Conservation (phyloP, 139 green algal species). For the Chlamydomonas sp. region DNA sequence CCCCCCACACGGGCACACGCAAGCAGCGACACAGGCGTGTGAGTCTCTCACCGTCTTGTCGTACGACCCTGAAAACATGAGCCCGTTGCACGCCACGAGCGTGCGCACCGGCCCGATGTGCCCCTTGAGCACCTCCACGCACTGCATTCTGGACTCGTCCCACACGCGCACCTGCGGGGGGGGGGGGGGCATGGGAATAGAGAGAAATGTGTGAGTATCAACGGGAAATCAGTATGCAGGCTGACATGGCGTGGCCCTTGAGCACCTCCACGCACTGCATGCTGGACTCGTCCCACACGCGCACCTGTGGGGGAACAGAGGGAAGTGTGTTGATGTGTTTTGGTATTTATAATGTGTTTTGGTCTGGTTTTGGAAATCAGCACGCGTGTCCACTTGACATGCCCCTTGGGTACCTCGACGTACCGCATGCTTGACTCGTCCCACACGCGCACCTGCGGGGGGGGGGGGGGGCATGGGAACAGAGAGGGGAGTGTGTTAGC, state of each 20-base stretch:
- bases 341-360: no score
- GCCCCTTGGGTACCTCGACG: conserved; percentile 45
- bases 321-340: no score
- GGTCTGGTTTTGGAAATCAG: no score
- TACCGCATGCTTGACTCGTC: conserved; percentile 63
- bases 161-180: conserved; percentile 73
- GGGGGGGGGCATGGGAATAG: no score
- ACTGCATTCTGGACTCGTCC: conserved; percentile 66
- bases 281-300: conserved; percentile 74
- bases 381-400: conserved; percentile 77
- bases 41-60: conserved; percentile 78
- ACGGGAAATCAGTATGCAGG: no score
- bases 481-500: no score
- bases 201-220: no score
- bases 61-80: conserved; percentile 80
- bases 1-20: not conserved
- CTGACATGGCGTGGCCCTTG: conserved; percentile 59
- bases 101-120: conserved; percentile 83
- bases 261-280: conserved; percentile 58
- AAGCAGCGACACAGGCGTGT: not conserved
- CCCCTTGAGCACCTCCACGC: conserved; percentile 42
- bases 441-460: conserved; percentile 76
- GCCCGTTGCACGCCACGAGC: conserved; percentile 56
- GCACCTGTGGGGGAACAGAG: no score
- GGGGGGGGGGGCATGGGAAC: no score